Evolutionary conservation across 352 stramenopile species (phyloP).

Genomic region (Phytophthora pluvialis): DNA sequence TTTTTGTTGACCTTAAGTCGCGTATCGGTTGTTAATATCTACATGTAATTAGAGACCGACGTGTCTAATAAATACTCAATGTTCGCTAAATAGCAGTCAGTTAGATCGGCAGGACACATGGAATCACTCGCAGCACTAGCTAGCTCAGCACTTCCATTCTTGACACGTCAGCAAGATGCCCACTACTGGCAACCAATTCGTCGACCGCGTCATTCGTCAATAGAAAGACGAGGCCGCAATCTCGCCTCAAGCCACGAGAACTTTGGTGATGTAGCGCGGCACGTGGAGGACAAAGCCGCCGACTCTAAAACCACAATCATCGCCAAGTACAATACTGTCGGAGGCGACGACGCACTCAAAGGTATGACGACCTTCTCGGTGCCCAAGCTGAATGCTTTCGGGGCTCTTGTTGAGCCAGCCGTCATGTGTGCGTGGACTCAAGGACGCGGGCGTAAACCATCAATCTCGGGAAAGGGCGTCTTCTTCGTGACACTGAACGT

Average conservation of each 20-base stretch:
- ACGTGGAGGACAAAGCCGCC: background rate
- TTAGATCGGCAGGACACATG: too few species aligned
- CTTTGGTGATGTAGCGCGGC: background rate
- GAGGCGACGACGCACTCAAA: background rate
- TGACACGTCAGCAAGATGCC: background rate
- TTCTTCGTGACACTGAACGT: background rate
- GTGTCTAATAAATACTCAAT: too few species aligned
- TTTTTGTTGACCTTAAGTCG: too few species aligned
- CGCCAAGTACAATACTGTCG: background rate
- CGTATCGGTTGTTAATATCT: too few species aligned
- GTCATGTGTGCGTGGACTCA: too few species aligned
- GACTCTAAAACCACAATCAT: background rate
- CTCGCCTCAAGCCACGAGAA: background rate
- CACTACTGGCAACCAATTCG: background rate
- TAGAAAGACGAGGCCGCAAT: background rate
- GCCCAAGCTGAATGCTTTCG: too few species aligned
- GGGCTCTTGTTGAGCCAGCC: too few species aligned
- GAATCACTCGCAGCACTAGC: too few species aligned
- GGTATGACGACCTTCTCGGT: conserved; percentile 1
- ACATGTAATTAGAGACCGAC: too few species aligned
- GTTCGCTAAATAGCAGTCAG: too few species aligned
- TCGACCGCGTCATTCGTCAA: background rate
- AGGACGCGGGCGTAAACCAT: too few species aligned
- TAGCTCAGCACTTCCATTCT: background rate
- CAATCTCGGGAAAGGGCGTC: too few species aligned